phyloP scores from a whole-genome alignment of 2,329 filamentous ascomycete genomes.

The Dryadomyces quercivorus region DNA sequence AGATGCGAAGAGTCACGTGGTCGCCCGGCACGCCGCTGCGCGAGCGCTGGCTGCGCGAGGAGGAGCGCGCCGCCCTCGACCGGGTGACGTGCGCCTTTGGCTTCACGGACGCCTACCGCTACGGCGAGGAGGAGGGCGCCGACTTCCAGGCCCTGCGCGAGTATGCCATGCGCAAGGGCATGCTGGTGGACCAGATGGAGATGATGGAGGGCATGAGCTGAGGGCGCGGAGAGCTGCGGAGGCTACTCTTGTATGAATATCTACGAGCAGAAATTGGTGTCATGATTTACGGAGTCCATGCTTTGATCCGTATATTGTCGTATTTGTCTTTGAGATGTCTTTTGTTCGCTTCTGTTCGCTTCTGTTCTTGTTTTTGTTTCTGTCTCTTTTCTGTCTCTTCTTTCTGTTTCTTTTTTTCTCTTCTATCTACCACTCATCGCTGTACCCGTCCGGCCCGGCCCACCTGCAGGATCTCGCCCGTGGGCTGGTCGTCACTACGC shows the following conservation, averaged over 20 bases:
- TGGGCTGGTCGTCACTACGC: constrained; percentile 58
- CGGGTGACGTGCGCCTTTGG: constrained; percentile 82
- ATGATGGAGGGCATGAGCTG: constrained; percentile 81
- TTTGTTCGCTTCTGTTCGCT: neutral
- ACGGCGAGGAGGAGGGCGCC: constrained; percentile 80
- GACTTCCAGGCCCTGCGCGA: constrained; percentile 83
- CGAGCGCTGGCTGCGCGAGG: constrained; percentile 76
- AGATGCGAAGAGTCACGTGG: constrained; percentile 93
- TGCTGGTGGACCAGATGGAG: constrained; percentile 81
- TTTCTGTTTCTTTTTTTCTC: neutral
- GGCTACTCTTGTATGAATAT: too few relatives aligned
- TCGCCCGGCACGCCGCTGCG: constrained; percentile 66
- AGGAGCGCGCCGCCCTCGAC: constrained; percentile 80
- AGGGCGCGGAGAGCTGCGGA: neutral
- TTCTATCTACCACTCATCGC: constrained; percentile 1
- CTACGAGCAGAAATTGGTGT: too few relatives aligned
- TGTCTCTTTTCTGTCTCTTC: neutral
- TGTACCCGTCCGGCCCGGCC: constrained; percentile 54
- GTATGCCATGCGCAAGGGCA: constrained; percentile 69
- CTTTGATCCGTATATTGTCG: too few relatives aligned
- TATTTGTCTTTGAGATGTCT: neutral
- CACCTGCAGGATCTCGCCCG: constrained; percentile 75
- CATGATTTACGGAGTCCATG: too few relatives aligned
- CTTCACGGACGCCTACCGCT: constrained; percentile 66
- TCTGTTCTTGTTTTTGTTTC: neutral